Evolutionary conservation across 306 rosid species (phyloP).

Genomic region (Glycyrrhiza uralensis): DNA sequence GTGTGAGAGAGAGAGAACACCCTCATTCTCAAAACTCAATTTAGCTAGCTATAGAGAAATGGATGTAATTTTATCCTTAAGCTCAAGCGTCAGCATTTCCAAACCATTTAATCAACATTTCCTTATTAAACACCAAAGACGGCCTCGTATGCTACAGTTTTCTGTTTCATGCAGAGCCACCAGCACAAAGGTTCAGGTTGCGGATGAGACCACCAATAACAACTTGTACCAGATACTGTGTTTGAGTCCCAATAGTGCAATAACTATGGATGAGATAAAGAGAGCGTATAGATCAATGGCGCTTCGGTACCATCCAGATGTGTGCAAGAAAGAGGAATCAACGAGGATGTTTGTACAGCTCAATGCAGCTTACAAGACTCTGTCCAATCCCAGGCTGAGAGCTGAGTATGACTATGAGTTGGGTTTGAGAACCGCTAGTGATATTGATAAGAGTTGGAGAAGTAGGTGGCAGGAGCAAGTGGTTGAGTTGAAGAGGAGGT

Average conservation of each 20-base stretch:
- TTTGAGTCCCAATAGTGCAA: constrained; percentile 39
- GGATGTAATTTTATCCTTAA: constrained; percentile 18
- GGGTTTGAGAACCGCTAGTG: constrained; percentile 12
- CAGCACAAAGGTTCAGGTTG: not conserved
- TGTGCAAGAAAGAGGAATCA: constrained; percentile 51
- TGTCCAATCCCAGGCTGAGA: constrained; percentile 49
- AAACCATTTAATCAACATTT: not conserved
- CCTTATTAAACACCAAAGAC: not conserved
- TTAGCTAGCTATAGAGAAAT: not conserved
- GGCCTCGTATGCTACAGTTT: not conserved
- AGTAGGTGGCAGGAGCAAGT: constrained; percentile 49
- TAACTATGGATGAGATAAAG: constrained; percentile 53
- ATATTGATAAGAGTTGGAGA: constrained; percentile 11
- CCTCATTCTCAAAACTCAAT: no score
- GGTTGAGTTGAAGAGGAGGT: constrained; percentile 47
- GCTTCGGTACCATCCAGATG: constrained; percentile 57
- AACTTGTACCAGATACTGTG: constrained; percentile 48
- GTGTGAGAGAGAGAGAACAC: no score
- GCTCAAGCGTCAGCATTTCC: constrained; percentile 5
- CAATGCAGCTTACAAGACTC: constrained; percentile 52
- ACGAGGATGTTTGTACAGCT: constrained; percentile 52
- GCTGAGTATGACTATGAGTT: constrained; percentile 45
- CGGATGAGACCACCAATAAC: not conserved
- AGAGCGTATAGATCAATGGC: constrained; percentile 63
- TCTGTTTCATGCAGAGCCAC: constrained; percentile 30